Evolutionary conservation across 2,329 filamentous ascomycete genomes (phyloP).

Genomic region (Cladosporium sp.): DNA sequence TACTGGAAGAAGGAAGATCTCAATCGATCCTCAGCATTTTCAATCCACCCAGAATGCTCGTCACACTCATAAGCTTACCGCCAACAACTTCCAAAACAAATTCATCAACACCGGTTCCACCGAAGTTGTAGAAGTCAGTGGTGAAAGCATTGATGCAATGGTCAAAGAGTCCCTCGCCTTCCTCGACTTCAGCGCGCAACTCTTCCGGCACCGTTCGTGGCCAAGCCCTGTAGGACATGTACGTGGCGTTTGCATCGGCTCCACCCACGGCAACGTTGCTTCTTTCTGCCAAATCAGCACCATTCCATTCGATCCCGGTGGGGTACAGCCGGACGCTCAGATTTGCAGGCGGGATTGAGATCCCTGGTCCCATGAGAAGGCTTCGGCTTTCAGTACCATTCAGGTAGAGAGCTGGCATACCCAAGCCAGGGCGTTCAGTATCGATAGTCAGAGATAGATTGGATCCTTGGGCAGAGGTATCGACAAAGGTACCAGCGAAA

Average conservation of each 20-base stretch:
- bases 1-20: no score
- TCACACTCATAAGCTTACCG: not conserved
- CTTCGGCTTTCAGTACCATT: not conserved
- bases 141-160: not conserved
- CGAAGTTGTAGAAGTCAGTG: not conserved
- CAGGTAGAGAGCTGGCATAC: not conserved
- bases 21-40: not conserved
- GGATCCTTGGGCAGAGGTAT: not conserved
- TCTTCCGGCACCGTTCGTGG: not conserved
- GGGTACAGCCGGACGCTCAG: constrained; percentile 1
- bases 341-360: not conserved
- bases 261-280: not conserved
- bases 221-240: not conserved
- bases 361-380: not conserved
- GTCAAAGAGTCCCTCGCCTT: not conserved
- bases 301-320: not conserved
- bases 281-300: not conserved
- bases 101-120: not conserved
- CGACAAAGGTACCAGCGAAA: not conserved
- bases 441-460: not conserved
- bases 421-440: not conserved
- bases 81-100: not conserved
- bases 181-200: not conserved
- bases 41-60: not conserved
- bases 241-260: not conserved